These are phyloP conservation scores for Penicillium sp. DNA, from an alignment of 2,329 filamentous ascomycete species.

Conservation along the genomic window DNA sequence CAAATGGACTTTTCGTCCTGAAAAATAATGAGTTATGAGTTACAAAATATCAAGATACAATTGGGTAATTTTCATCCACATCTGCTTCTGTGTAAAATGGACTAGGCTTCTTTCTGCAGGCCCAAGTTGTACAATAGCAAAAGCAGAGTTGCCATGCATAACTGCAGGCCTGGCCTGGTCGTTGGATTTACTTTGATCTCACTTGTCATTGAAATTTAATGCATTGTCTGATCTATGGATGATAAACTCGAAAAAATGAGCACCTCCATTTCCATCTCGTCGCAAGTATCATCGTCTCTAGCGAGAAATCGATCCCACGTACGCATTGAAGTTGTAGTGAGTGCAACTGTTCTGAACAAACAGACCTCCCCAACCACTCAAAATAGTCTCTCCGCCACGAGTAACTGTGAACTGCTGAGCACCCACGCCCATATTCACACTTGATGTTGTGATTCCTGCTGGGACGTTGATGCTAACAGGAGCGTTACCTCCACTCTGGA, in stretches of 20 bases:
- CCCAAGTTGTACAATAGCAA: no score
- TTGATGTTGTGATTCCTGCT: slow-evolving; percentile 35
- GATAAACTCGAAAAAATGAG: no score
- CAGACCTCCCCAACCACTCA: slow-evolving; percentile 20
- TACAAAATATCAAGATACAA: background rate
- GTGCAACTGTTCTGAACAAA: slow-evolving; percentile 28
- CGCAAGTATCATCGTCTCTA: background rate
- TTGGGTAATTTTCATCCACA: background rate
- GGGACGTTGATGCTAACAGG: slow-evolving; percentile 28
- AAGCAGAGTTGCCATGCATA: no score
- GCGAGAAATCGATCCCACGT: slow-evolving; percentile 23
- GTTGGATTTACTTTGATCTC: no score
- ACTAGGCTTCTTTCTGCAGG: no score
- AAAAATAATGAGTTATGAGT: background rate
- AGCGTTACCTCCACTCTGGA: slow-evolving; percentile 28
- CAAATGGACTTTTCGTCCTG: background rate
- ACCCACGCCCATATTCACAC: slow-evolving; percentile 35
- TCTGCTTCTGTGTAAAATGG: background rate
- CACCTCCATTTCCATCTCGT: background rate
- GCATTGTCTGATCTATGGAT: no score
- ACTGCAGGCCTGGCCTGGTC: no score
- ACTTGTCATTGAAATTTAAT: no score
- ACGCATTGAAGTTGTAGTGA: slow-evolving; percentile 39
- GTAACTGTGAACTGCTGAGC: slow-evolving; percentile 30
- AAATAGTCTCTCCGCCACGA: slow-evolving; percentile 18